Evolutionary conservation across 2,329 filamentous ascomycete species (phyloP), one percentile per base, ranked within the genome.

Genomic region (Aspergillus oerlinghausenensis): DNA sequence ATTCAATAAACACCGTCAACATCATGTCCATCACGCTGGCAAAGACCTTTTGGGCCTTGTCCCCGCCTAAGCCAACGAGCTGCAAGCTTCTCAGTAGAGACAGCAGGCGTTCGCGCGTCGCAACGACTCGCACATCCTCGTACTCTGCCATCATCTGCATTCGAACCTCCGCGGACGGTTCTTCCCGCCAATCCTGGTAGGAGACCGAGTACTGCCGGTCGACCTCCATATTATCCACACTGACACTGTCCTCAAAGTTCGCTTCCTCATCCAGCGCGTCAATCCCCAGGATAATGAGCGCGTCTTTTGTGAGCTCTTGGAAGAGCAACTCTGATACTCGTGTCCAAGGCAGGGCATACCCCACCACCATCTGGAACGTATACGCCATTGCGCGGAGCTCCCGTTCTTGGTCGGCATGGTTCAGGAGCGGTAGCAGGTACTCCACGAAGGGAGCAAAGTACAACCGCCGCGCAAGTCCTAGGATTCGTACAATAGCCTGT

Each of bases 11-110:
- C 11, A 80, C 77, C 45, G 80, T 80, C 61, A 88, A 74, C 60
- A 85, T 71, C 38, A 79, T 76, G 64, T 84, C 79, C 76, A 86
- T 82, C 1, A 84, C 82, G 54, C 77, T 74, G 2, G 83, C 84
- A 60, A 86, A 82, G 7, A 84, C 79, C 56, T 80, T 80, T 63
- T 86, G 82, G 4, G 80, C 78, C 49, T 75, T 75, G 43, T 79
- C 78, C 32, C 79, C 79, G 10, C 83, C 83, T 25, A 87, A 71
- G 0, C 83, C 84, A 17, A 84, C 78, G 19, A 77, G 71, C 56
- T 82, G 75, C 23, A 85, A 66, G 6, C 71, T 73, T 45, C 73
- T 71, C 17, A 83, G 65, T 11, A 83, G 67, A 23, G 67, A 60
- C 23, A 77, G 55, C 17, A 77, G 62, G n/a, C 59, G 64, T 45